A percentile compares a stretch with the other conserved stretches of the same genome.
These are phyloP conservation scores for Pseudocercospora fijiensis DNA, from an alignment of 2,329 filamentous ascomycete species.

Conservation along the genomic window DNA sequence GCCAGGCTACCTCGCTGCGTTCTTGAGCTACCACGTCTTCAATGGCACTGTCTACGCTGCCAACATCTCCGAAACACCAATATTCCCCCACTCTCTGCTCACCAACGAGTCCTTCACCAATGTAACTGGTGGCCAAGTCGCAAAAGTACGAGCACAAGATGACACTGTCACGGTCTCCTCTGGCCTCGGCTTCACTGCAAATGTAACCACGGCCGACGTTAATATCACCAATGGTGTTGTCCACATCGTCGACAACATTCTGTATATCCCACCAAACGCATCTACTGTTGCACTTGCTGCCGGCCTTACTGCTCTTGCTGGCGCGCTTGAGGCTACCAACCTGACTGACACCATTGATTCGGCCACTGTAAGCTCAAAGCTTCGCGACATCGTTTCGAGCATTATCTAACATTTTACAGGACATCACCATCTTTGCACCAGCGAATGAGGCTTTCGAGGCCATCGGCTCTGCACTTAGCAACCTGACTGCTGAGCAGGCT, in stretches of 20 bases:
- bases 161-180: conserved; percentile 53
- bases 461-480: conserved; percentile 54
- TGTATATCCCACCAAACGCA: conserved; percentile 42
- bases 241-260: conserved; percentile 48
- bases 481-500: conserved; percentile 51
- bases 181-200: conserved; percentile 52
- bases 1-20: conserved; percentile 42
- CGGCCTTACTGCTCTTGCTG: conserved; percentile 43
- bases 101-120: conserved; percentile 55
- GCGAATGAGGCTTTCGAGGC: conserved; percentile 59
- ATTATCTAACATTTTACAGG: conserved; percentile 22
- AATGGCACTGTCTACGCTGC: conserved; percentile 51
- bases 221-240: conserved; percentile 41
- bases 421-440: conserved; percentile 66
- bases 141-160: conserved; percentile 33
- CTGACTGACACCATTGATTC: conserved; percentile 45
- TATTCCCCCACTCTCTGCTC: conserved; percentile 52
- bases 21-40: conserved; percentile 60
- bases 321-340: conserved; percentile 43
- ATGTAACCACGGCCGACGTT: conserved; percentile 47
- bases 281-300: conserved; percentile 26
- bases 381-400: neutral
- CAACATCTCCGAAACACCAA: conserved; percentile 38
- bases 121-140: conserved; percentile 60
- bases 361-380: conserved; percentile 16